These are phyloP conservation scores for Phytophthora crassamura DNA, from an alignment of 352 stramenopile species.

Conservation along the genomic window DNA sequence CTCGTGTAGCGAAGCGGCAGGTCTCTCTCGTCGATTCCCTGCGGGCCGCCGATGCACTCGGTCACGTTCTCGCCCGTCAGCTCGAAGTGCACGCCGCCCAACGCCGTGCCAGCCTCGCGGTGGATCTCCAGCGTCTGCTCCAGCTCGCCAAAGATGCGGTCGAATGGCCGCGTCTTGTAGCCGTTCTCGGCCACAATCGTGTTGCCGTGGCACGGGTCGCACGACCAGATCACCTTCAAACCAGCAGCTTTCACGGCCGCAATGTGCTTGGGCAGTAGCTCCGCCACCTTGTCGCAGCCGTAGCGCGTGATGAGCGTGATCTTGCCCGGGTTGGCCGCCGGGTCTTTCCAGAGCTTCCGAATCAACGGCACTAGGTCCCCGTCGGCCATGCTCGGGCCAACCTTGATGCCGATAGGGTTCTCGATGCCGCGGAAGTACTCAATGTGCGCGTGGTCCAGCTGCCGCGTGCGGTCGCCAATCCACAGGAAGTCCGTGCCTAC, in stretches of 20 bases:
- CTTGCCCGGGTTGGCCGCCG: slow-evolving; percentile 92
- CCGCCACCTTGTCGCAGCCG: slow-evolving; percentile 92
- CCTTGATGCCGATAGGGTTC: slow-evolving; percentile 99
- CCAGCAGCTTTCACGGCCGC: slow-evolving; percentile 95
- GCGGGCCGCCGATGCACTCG: slow-evolving; percentile 97
- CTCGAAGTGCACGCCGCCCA: slow-evolving; percentile 97
- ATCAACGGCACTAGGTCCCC: slow-evolving; percentile 97
- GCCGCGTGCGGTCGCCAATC: slow-evolving; percentile 98
- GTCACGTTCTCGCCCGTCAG: slow-evolving; percentile 99
- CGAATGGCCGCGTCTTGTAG: slow-evolving; percentile 98
- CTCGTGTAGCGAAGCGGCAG: slow-evolving; percentile 96
- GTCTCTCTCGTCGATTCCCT: slow-evolving; percentile 94
- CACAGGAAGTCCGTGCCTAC: slow-evolving; percentile 98
- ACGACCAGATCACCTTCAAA: slow-evolving; percentile 97
- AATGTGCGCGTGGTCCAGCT: slow-evolving; percentile 97
- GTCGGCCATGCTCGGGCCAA: slow-evolving; percentile 95
- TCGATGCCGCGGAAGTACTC: slow-evolving; percentile 98
- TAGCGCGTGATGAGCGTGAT: slow-evolving; percentile 99
- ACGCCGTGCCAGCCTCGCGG: slow-evolving; percentile 92
- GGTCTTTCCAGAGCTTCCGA: slow-evolving; percentile 95
- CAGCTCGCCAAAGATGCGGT: slow-evolving; percentile 96
- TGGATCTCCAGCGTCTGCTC: slow-evolving; percentile 98
- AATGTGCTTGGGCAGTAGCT: slow-evolving; percentile 96
- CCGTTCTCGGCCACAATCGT: slow-evolving; percentile 96
- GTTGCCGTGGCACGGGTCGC: slow-evolving; percentile 97